Evolutionary conservation across 2,329 filamentous ascomycete species (phyloP).

Genomic region (Fusarium verrucosum): DNA sequence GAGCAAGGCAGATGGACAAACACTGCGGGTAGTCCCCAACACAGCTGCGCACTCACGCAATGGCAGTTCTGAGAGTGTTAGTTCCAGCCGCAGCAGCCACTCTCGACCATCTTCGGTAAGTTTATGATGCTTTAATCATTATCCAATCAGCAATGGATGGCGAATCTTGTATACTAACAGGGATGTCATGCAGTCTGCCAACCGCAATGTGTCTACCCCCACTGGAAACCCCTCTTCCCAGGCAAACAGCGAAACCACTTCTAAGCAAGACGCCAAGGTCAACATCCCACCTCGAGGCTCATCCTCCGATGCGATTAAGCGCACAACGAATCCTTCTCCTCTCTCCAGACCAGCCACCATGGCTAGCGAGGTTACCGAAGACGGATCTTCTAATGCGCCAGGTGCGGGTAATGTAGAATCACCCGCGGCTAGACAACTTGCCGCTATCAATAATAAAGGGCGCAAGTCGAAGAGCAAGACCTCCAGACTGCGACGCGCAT

Average conservation of each 20-base stretch:
- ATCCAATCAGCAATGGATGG: slow-evolving; percentile 56
- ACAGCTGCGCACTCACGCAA: slow-evolving; percentile 53
- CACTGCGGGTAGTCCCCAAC: slow-evolving; percentile 50
- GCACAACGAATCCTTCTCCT: slow-evolving; percentile 73
- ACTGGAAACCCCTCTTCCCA: slow-evolving; percentile 62
- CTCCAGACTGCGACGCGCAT: slow-evolving; percentile 85
- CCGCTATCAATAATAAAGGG: slow-evolving; percentile 86
- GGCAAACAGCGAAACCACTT: slow-evolving; percentile 57
- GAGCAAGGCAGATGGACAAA: slow-evolving; percentile 52
- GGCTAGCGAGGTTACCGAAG: slow-evolving; percentile 61
- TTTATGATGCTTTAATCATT: slow-evolving; percentile 49
- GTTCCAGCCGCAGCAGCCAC: slow-evolving; percentile 65
- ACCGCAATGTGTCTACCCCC: slow-evolving; percentile 65
- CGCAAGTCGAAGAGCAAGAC: slow-evolving; percentile 83
- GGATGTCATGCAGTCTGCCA: slow-evolving; percentile 63
- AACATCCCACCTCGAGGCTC: slow-evolving; percentile 70
- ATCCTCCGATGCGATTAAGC: slow-evolving; percentile 72
- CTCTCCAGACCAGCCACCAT: slow-evolving; percentile 76
- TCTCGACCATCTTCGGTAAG: slow-evolving; percentile 75
- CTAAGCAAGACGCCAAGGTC: slow-evolving; percentile 65
- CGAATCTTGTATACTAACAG: slow-evolving; percentile 58
- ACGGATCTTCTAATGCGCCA: slow-evolving; percentile 51
- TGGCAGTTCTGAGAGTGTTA: slow-evolving; percentile 72
- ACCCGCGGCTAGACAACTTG: slow-evolving; percentile 83
- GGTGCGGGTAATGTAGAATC: slow-evolving; percentile 60